Evolutionary conservation across 2,329 filamentous ascomycete genomes (phyloP), one percentile per base, ranked within the genome.

Genomic region (Diaporthe caulivora): DNA sequence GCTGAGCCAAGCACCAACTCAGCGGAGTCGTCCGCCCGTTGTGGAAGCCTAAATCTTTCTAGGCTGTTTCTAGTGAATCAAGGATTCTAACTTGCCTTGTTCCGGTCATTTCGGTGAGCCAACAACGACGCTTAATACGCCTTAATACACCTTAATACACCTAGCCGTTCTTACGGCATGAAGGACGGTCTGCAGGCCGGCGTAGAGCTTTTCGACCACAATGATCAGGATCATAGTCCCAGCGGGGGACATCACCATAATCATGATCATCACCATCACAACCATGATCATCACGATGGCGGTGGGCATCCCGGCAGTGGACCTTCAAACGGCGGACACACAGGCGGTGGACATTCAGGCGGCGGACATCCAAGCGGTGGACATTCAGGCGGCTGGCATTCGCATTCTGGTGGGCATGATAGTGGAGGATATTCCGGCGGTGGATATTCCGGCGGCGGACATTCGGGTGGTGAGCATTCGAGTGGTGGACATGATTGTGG

Each of bases 271-370:
- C 47, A 47, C n/a, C 17, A 57, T n/a, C 31, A 40, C 5, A 34
- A 47, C 8, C 24, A 29, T 26, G 58, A 51, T 15, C 64, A 70
- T 29, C 21, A 34, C 3, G 26, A 67, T 1, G 70, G 49, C 29
- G 58, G 73, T 11, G 70, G 40, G 13, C 26, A 65, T 13, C n/a
- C 31, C 21, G 44, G 72, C 9, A 58, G 68, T 3, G 21, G 68
- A 8, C 40, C 51, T 26, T 51, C 34, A 21, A 42, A 34, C 7
- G 72, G 72, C 24, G 40, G 29, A 0, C 13, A 34, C 7, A 29
- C 37, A 1, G 40, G 64, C 18, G 65, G 42, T 17, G 72, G 55
- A n/a, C 18, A 64, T 6, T 34, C 31, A 26, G 47, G 47, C 0
- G n/a, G 9, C 13, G 49, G 47, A 8, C 34, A 34, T 9, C 9